Evolutionary conservation across 768 basidiomycete genomes (phyloP), one percentile per base, ranked within the genome.

Genomic region (Lanmaoa rubissima): DNA sequence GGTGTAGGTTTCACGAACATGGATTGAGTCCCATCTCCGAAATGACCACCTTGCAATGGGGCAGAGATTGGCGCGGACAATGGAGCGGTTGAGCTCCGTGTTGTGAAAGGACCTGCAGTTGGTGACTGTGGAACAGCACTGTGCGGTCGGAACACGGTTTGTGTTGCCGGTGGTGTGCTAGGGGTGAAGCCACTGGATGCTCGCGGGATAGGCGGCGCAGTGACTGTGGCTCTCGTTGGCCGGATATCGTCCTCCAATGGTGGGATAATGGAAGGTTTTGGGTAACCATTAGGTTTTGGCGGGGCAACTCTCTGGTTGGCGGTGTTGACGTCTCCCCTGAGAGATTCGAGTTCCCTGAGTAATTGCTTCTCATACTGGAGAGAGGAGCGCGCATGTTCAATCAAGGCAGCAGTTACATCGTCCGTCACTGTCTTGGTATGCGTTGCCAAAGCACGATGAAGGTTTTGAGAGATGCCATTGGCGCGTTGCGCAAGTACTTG

Each of bases 331-430:
- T 97, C 95, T 2, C 79, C 82, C 53, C 84, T 79, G 34, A 98
- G 82, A 21, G 90, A 81, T 69, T 98, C 95, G 21, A 97, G 77
- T 70, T 98, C 96, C 48, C 87, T 83, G 52, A 98, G 77, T 16
- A 90, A 77, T 68, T 95, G 93, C 60, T 87, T 83, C 70, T 98
- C 95, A 67, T 94, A 97, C 79, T 94, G 85, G 64, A 98, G 85
- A 28, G 88, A 87, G 17, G 94, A 89, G 24, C 95, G 87, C 17
- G 92, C 92, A 72, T 98, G 94, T 71, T 98, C 94, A 45, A 98
- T 85, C 51, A 98, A 76, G 0, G 94, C 90, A 21, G 90, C 80
- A 17, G 91, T 91, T 51, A 98, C 82, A 69, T 99, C 97, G 54
- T 95, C 91, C 52, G 96, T 90, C 31, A 94, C 90, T 60, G 89